phyloP scores from a whole-genome alignment of 2,329 filamentous ascomycete species.

The Nigrospora sphaerica region DNA sequence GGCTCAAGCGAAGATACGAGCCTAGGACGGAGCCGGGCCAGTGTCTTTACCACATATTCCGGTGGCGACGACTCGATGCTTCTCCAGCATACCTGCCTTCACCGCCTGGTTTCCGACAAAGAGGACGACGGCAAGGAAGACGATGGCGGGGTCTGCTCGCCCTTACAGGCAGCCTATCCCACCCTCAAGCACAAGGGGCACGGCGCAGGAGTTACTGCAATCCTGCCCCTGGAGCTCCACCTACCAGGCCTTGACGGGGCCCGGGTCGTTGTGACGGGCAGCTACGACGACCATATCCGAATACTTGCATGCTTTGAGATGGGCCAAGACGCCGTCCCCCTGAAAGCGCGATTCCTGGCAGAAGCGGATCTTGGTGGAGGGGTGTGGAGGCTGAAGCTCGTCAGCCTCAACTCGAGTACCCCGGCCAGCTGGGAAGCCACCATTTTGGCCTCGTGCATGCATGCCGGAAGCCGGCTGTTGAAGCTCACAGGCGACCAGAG shows the following conservation, averaged over 20 bases:
- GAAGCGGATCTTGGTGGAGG: conserved; percentile 67
- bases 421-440: conserved; percentile 23
- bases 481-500: conserved; percentile 30
- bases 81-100: conserved; percentile 33
- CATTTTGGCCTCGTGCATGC: conserved; percentile 89
- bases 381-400: conserved; percentile 76
- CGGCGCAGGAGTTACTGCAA: conserved; percentile 79
- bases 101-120: neutral
- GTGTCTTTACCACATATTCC: conserved; percentile 45
- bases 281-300: conserved; percentile 81
- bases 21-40: conserved; percentile 4
- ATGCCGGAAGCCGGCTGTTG: conserved; percentile 71
- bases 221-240: conserved; percentile 61
- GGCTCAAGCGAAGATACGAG: neutral
- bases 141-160: neutral
- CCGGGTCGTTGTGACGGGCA: conserved; percentile 53
- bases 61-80: conserved; percentile 72
- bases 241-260: no score
- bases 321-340: conserved; percentile 29
- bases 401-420: conserved; percentile 26
- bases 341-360: conserved; percentile 45
- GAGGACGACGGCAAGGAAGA: conserved; percentile 7
- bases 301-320: conserved; percentile 48
- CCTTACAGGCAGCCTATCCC: conserved; percentile 10
- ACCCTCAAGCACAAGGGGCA: conserved; percentile 46